Evolutionary conservation across 257 asterid species (phyloP).

Genomic region (Plantago ovata): DNA sequence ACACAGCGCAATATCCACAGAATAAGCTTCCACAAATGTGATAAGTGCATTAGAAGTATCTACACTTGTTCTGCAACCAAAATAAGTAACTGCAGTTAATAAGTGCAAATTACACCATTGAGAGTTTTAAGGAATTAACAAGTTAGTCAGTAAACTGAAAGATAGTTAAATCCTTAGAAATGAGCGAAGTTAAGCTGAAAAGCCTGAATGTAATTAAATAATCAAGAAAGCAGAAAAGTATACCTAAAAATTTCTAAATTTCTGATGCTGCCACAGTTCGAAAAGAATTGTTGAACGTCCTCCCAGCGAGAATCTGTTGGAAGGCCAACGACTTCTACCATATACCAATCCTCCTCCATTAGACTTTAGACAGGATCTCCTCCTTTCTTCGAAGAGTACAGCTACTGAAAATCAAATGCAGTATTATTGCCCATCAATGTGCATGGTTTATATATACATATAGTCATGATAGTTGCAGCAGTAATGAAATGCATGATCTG

Average conservation of each 20-base stretch:
- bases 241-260: constrained; percentile 46
- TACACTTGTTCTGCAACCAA: constrained; percentile 37
- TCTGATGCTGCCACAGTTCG: constrained; percentile 49
- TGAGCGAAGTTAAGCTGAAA: background rate
- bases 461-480: too few species aligned
- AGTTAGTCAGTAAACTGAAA: background rate
- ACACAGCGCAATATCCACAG: constrained; percentile 50
- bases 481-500: too few species aligned
- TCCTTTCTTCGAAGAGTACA: background rate
- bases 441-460: too few species aligned
- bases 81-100: constrained; percentile 8
- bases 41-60: constrained; percentile 40
- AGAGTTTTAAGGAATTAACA: background rate
- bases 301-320: constrained; percentile 41
- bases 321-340: constrained; percentile 55
- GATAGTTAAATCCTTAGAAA: background rate
- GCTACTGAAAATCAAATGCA: too few species aligned
- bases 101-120: background rate
- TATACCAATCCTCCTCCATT: constrained; percentile 32
- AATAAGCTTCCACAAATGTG: constrained; percentile 49
- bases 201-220: background rate
- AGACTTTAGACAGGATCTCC: constrained; percentile 3
- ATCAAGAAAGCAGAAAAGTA: background rate
- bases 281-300: constrained; percentile 52
- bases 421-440: too few species aligned